phyloP scores from a whole-genome alignment of 176 grass and related monocot genomes.

The Rhynchospora pubera region DNA sequence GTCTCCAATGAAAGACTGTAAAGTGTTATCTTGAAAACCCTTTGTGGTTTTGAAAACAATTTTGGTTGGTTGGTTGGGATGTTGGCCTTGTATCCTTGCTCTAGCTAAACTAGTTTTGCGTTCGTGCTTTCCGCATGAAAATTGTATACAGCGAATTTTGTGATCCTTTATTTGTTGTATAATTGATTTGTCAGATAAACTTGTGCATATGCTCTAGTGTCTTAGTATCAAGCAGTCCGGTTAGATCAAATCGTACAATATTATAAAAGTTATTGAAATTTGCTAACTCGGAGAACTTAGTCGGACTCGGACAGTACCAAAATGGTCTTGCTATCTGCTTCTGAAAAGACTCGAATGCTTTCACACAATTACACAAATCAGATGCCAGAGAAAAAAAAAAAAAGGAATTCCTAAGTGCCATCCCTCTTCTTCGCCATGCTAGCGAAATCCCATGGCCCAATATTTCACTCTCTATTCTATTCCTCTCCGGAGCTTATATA shows the following conservation, averaged over 20 bases:
- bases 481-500: no score
- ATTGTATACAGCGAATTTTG: not conserved
- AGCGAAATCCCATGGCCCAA: no score
- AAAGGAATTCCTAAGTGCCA: no score
- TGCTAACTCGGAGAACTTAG: not conserved
- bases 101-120: not conserved
- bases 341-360: not conserved
- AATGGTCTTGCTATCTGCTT: not conserved
- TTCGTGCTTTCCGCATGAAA: slow-evolving; percentile 3
- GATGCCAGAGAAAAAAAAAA: not conserved
- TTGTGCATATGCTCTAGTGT: not conserved
- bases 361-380: not conserved
- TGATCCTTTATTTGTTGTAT: not conserved
- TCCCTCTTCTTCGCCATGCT: no score
- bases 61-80: not conserved
- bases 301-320: not conserved
- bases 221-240: not conserved
- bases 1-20: not conserved
- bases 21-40: slow-evolving; percentile 1
- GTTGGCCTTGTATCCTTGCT: not conserved
- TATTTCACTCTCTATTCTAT: no score
- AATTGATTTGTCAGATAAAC: slow-evolving; percentile 1
- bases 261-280: not conserved
- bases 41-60: slow-evolving; percentile 8
- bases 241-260: not conserved